Conservation (phyloP, 805 yeast genomes). For the Blastobotrys robertii region DNA sequence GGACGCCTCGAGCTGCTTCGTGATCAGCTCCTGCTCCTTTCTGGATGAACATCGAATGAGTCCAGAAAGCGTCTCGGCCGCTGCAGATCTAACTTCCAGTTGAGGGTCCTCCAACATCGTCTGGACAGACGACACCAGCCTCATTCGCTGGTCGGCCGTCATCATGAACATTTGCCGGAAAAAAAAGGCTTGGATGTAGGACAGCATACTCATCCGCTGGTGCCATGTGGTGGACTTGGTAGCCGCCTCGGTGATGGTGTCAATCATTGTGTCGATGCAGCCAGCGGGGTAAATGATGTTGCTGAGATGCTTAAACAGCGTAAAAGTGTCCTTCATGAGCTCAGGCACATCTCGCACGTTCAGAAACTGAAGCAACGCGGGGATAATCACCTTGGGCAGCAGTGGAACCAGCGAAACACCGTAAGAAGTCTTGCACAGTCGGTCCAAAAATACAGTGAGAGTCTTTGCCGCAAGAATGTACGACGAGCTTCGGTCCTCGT, state of each 20-base stretch:
- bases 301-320: slow-evolving; percentile 38
- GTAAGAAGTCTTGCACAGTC: slow-evolving; percentile 43
- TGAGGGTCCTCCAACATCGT: slow-evolving; percentile 50
- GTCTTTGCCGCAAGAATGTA: slow-evolving; percentile 62
- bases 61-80: slow-evolving; percentile 68
- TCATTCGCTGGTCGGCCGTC: slow-evolving; percentile 35
- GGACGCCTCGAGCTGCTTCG: slow-evolving; percentile 33
- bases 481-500: slow-evolving; percentile 32
- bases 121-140: slow-evolving; percentile 43
- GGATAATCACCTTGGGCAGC: slow-evolving; percentile 45
- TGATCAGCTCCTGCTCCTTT: slow-evolving; percentile 31
- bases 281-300: slow-evolving; percentile 36
- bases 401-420: slow-evolving; percentile 45
- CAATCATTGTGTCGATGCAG: slow-evolving; percentile 35
- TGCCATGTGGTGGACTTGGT: slow-evolving; percentile 36
- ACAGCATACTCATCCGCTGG: slow-evolving; percentile 58
- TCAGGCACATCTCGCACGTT: slow-evolving; percentile 75
- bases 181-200: slow-evolving; percentile 60
- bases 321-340: slow-evolving; percentile 34
- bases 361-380: slow-evolving; percentile 56
- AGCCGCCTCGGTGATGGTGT: slow-evolving; percentile 34
- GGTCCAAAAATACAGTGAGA: slow-evolving; percentile 47
- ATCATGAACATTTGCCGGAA: slow-evolving; percentile 57
- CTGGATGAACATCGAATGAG: slow-evolving; percentile 56
- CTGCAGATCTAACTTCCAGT: slow-evolving; percentile 65